These are phyloP conservation scores for Emericellopsis terricola DNA, from an alignment of 495 filamentous ascomycete species.

Conservation along the genomic window DNA sequence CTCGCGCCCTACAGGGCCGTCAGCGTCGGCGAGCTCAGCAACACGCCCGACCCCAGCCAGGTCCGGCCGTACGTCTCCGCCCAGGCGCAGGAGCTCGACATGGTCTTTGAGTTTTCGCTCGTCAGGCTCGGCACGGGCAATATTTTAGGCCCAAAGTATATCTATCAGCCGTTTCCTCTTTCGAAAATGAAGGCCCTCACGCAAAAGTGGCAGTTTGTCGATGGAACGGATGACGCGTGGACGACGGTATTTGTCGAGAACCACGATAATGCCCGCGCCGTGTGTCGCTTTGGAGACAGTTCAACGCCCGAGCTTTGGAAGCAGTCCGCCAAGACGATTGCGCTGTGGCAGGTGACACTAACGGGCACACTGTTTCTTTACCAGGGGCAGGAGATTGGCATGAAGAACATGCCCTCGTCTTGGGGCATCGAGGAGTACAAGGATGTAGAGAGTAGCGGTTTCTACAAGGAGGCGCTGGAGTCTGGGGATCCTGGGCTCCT, in stretches of 20 bases:
- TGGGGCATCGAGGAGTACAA: constrained; percentile 50
- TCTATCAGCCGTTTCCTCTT: constrained; percentile 18
- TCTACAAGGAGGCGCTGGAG: constrained; percentile 25
- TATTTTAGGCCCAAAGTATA: neutral
- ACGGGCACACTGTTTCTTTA: constrained; percentile 36
- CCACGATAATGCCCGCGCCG: constrained; percentile 42
- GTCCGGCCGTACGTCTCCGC: constrained; percentile 35
- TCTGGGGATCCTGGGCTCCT: constrained; percentile 15
- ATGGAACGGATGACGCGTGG: constrained; percentile 42
- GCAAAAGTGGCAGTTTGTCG: constrained; percentile 38
- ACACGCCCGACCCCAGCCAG: constrained; percentile 30
- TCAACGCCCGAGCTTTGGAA: constrained; percentile 23
- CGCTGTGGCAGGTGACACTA: constrained; percentile 29
- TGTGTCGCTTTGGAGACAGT: constrained; percentile 34
- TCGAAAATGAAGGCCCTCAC: constrained; percentile 33
- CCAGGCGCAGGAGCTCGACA: constrained; percentile 38
- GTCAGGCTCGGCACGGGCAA: constrained; percentile 33
- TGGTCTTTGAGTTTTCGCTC: constrained; percentile 48
- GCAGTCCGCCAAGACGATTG: constrained; percentile 41
- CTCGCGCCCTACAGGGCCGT: constrained; percentile 40
- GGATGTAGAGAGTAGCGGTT: constrained; percentile 45
- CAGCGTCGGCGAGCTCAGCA: constrained; percentile 47
- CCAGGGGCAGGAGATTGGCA: constrained; percentile 56
- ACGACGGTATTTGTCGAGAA: constrained; percentile 50
- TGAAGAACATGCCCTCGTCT: constrained; percentile 39